Evolutionary conservation across 179 eudicot genomes (phyloP).

Genomic region (Nepenthes alata): DNA sequence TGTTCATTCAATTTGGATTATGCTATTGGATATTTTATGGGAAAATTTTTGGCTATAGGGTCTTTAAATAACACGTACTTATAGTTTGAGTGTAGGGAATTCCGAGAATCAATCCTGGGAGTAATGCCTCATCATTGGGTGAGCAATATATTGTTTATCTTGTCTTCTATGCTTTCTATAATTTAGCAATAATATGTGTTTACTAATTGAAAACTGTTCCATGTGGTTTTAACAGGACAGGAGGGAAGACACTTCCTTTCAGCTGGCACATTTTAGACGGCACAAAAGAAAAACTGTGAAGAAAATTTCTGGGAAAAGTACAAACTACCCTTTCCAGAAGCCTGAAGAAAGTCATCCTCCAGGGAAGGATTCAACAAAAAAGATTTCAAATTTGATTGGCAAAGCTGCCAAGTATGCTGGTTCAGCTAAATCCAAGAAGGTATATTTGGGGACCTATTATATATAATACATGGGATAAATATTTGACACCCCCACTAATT

Average conservation of each 20-base stretch:
- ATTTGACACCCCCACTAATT: too few species aligned
- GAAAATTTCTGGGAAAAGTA: conserved; percentile 62
- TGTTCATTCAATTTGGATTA: not conserved
- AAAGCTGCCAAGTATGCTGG: conserved; percentile 81
- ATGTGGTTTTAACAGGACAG: conserved; percentile 52
- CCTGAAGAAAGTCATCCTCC: conserved; percentile 92
- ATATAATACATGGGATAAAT: too few species aligned
- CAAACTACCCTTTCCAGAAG: conserved; percentile 61
- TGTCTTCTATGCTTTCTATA: not conserved
- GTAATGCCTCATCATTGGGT: conserved; percentile 99
- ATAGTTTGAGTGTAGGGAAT: conserved; percentile 96
- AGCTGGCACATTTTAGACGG: conserved; percentile 81
- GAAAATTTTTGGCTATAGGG: conserved; percentile 4
- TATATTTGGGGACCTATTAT: not conserved
- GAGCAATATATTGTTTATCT: conserved; percentile 10
- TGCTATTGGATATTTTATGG: not conserved
- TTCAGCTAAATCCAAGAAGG: conserved; percentile 84
- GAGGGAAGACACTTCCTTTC: conserved; percentile 78
- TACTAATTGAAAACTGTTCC: not conserved
- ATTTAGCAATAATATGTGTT: not conserved
- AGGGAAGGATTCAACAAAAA: conserved; percentile 82
- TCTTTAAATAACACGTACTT: conserved; percentile 17
- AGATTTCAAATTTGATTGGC: conserved; percentile 73
- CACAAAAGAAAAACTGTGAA: conserved; percentile 82
- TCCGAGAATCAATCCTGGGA: conserved; percentile 92